A percentile compares a stretch with the other conserved stretches of the same genome.
Evolutionary conservation across 345 rosid species (phyloP).

Genomic region (Eucalyptus polybractea): DNA sequence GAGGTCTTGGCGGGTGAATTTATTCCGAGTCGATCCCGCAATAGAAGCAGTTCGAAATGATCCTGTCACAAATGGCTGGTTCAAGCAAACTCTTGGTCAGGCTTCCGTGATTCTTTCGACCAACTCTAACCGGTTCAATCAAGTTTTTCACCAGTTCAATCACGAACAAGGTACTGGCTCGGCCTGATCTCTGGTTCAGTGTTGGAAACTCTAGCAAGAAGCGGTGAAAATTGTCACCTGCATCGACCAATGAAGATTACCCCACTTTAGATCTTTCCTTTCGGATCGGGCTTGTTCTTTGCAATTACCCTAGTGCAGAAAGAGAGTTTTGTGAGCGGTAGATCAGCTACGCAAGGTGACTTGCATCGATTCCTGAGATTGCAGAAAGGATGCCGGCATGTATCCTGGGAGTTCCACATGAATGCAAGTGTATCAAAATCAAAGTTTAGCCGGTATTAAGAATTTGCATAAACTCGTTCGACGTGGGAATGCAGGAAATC

Average conservation of each 20-base stretch:
- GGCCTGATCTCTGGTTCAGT: background rate
- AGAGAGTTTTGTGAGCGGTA: background rate
- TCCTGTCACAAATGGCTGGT: background rate
- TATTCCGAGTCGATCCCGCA: background rate
- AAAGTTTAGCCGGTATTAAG: background rate
- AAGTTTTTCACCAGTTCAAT: background rate
- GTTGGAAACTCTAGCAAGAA: background rate
- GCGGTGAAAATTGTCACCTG: background rate
- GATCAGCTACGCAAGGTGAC: background rate
- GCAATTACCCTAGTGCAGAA: background rate
- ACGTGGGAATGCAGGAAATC: background rate
- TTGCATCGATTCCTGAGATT: background rate
- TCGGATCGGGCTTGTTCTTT: background rate
- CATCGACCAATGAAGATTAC: background rate
- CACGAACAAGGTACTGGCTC: background rate
- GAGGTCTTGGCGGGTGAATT: background rate
- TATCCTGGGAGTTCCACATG: background rate
- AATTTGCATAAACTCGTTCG: background rate
- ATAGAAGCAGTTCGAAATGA: background rate
- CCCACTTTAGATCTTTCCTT: background rate
- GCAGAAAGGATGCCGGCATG: background rate
- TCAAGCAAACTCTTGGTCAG: background rate
- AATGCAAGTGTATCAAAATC: background rate
- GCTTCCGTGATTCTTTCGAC: background rate
- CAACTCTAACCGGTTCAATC: background rate